Evolutionary conservation across 177 flowering plant species (phyloP).

Genomic region (Vitis hybrid): DNA sequence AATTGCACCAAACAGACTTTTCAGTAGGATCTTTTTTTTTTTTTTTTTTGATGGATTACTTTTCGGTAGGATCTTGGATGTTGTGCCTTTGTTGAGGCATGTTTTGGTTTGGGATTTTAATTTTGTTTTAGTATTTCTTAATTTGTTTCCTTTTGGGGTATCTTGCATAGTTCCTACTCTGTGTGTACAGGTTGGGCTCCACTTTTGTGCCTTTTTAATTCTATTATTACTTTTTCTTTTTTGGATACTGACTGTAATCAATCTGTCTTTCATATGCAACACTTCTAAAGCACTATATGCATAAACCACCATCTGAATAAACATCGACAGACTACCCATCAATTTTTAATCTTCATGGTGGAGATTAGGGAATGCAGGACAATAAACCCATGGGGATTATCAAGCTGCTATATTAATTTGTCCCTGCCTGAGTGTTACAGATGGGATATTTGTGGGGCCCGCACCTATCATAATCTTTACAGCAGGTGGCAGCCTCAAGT

Average conservation of each 20-base stretch:
- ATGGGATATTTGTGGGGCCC: slow-evolving; percentile 85
- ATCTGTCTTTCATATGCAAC: slow-evolving; percentile 7
- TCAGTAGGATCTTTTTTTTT: too few relatives aligned
- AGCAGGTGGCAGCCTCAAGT: slow-evolving; percentile 77
- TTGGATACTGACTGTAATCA: slow-evolving; percentile 15
- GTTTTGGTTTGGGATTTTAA: too few relatives aligned
- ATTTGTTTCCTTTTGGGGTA: too few relatives aligned
- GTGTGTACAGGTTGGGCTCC: too few relatives aligned
- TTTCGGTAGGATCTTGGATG: too few relatives aligned
- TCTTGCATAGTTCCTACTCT: too few relatives aligned
- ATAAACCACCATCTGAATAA: slow-evolving; percentile 21
- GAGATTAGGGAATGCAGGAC: slow-evolving; percentile 6
- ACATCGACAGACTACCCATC: slow-evolving; percentile 10
- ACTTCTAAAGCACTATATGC: slow-evolving; percentile 18
- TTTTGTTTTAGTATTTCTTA: too few relatives aligned
- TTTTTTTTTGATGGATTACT: too few relatives aligned
- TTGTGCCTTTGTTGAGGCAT: too few relatives aligned
- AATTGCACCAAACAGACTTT: too few relatives aligned
- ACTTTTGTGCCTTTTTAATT: too few relatives aligned
- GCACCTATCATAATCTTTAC: slow-evolving; percentile 74
- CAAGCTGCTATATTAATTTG: slow-evolving; percentile 18
- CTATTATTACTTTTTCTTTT: too few relatives aligned
- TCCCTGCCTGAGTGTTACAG: slow-evolving; percentile 61
- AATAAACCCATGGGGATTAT: slow-evolving; percentile 10
- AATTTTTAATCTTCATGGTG: neutral